Conservation (phyloP, 1,284 basidiomycete genomes). For the Moesziomyces antarcticus region DNA sequence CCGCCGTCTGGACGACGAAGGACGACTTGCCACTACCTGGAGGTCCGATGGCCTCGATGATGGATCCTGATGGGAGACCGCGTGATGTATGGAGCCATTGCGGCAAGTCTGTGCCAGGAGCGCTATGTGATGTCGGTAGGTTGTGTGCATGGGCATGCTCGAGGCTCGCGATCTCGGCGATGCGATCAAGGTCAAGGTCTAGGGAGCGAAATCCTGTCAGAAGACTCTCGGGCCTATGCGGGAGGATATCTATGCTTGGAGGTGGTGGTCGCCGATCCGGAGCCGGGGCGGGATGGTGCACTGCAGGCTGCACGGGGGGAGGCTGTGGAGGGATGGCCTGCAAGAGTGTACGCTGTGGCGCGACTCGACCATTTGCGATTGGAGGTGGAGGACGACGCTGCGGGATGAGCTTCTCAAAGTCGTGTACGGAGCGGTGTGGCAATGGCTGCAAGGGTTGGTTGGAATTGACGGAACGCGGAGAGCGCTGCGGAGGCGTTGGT, state of each 20-base stretch:
- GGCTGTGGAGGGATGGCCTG: conserved; percentile 32
- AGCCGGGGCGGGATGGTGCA: background rate
- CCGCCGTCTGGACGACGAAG: conserved; percentile 26
- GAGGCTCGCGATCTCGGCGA: conserved; percentile 13
- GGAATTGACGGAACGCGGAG: background rate
- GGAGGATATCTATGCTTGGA: conserved; percentile 6
- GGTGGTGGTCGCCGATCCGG: background rate
- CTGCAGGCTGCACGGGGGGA: background rate
- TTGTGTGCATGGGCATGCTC: conserved; percentile 13
- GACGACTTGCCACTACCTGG: conserved; percentile 39
- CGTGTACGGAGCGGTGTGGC: conserved; percentile 27
- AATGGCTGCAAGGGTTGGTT: conserved; percentile 21
- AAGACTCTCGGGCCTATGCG: conserved; percentile 5
- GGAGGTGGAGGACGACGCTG: conserved; percentile 2
- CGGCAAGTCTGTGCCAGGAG: background rate
- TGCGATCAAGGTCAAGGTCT: conserved; percentile 37
- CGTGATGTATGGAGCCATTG: conserved; percentile 9
- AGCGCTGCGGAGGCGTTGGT: conserved; percentile 19
- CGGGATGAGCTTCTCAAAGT: conserved; percentile 25
- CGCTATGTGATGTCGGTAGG: background rate
- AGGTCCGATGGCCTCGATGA: conserved; percentile 38
- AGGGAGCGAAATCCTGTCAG: conserved; percentile 30
- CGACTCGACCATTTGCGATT: background rate
- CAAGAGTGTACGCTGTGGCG: conserved; percentile 14
- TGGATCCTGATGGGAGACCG: conserved; percentile 38